A percentile compares a stretch with the other conserved stretches of the same genome.
Conservation (phyloP, 495 filamentous ascomycete genomes). For the Clavariopsis aquatica region DNA sequence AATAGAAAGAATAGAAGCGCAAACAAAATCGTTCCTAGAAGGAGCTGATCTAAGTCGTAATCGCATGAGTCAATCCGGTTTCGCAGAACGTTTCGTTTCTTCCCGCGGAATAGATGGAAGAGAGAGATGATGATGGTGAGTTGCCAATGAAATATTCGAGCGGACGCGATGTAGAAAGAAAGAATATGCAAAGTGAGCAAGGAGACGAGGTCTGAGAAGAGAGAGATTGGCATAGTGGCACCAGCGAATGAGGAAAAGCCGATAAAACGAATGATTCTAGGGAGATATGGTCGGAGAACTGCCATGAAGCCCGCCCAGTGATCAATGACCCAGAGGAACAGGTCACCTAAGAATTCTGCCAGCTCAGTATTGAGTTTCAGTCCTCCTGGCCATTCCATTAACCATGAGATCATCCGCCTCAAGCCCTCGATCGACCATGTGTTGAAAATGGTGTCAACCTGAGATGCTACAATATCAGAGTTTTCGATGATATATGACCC, state of each 20-base stretch:
- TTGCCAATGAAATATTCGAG: constrained; percentile 97
- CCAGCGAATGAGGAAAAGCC: constrained; percentile 94
- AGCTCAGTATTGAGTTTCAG: constrained; percentile 96
- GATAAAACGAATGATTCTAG: constrained; percentile 86
- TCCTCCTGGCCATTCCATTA: constrained; percentile 97
- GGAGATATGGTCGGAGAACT: constrained; percentile 74
- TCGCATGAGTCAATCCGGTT: constrained; percentile 99
- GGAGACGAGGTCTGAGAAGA: constrained; percentile 93
- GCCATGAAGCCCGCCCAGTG: constrained; percentile 90
- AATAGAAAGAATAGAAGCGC: constrained; percentile 93
- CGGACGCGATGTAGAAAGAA: constrained; percentile 94
- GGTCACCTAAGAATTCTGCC: constrained; percentile 85
- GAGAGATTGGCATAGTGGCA: constrained; percentile 92
- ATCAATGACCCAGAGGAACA: constrained; percentile 98
- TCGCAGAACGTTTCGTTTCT: constrained; percentile 94
- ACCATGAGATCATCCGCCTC: constrained; percentile 86
- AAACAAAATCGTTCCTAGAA: constrained; percentile 95
- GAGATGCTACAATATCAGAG: constrained; percentile 76
- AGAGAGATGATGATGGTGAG: constrained; percentile 92
- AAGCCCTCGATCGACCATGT: constrained; percentile 88
- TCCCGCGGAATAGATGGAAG: constrained; percentile 96
- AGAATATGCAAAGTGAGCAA: constrained; percentile 94
- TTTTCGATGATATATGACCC: constrained; percentile 98
- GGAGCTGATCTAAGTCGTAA: constrained; percentile 96
- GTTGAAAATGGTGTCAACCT: constrained; percentile 75